These are phyloP conservation scores for Scheffersomyces parashehatae DNA, from an alignment of 1,139 yeast genomes.

Conservation along the genomic window DNA sequence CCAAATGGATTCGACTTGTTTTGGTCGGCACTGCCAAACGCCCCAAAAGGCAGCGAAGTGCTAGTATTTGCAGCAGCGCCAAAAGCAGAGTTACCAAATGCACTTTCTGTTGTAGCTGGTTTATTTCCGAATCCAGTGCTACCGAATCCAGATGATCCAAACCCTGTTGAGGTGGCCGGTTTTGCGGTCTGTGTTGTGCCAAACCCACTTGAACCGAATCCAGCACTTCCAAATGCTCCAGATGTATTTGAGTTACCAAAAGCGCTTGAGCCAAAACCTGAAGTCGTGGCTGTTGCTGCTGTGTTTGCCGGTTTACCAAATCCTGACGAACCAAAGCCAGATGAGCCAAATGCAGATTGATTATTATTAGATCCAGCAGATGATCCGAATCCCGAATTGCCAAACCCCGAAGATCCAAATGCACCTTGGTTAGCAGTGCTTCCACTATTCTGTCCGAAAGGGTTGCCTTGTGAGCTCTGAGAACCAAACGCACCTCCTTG, in stretches of 20 bases:
- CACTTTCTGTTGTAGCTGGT: not conserved
- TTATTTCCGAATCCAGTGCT: not conserved
- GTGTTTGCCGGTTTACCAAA: constrained; percentile 9
- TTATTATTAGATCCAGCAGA: not conserved
- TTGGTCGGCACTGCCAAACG: constrained; percentile 5
- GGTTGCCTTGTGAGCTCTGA: not conserved
- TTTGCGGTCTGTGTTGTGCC: constrained; percentile 1
- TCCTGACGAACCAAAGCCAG: constrained; percentile 13
- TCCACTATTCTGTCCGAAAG: constrained; percentile 1
- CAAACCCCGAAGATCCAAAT: constrained; percentile 5
- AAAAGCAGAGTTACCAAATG: constrained; percentile 5
- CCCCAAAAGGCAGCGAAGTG: constrained; percentile 4
- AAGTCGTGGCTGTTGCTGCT: not conserved
- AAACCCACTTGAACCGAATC: constrained; percentile 16
- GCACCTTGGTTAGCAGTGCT: not conserved
- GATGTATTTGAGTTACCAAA: constrained; percentile 4
- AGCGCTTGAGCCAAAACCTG: constrained; percentile 5
- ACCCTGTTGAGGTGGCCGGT: not conserved
- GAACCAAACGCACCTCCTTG: constrained; percentile 5
- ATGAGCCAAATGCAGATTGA: constrained; percentile 14
- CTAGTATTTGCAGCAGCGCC: constrained; percentile 2
- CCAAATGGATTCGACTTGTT: constrained; percentile 12
- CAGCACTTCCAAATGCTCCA: constrained; percentile 13
- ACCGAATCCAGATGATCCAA: not conserved
- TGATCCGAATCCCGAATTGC: not conserved